Percentiles rank a stretch among this genome's conserved stretches.
Conservation (phyloP, 495 filamentous ascomycete species). For the Daldinia concentrica region DNA sequence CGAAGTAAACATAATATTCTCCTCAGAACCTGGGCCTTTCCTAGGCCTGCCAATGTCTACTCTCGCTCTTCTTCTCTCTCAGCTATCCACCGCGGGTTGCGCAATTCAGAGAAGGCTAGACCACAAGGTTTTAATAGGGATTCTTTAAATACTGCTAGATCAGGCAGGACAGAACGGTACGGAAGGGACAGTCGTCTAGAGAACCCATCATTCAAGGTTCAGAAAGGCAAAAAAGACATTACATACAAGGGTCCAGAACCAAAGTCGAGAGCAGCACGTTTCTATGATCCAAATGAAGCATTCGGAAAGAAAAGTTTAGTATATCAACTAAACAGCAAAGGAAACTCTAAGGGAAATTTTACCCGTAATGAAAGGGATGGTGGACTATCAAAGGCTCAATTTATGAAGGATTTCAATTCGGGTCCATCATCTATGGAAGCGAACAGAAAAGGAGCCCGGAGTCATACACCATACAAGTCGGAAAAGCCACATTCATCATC, state of each 20-base stretch:
- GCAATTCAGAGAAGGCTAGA: constrained; percentile 41
- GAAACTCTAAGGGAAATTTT: not conserved
- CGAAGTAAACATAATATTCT: constrained; percentile 38
- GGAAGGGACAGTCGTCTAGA: not conserved
- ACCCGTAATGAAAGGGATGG: not conserved
- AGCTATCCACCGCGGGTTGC: constrained; percentile 47
- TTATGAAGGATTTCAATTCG: constrained; percentile 33
- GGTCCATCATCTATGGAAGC: not conserved
- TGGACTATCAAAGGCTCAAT: constrained; percentile 20
- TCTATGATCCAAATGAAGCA: constrained; percentile 49
- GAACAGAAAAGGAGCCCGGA: not conserved
- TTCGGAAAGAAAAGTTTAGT: constrained; percentile 61
- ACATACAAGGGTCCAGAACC: constrained; percentile 45
- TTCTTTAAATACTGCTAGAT: constrained; percentile 19
- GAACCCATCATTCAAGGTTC: constrained; percentile 49
- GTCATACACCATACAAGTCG: too few species aligned
- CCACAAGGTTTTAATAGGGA: constrained; percentile 36
- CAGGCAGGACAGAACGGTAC: constrained; percentile 1
- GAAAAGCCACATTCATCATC: too few species aligned
- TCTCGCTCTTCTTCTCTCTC: constrained; percentile 44
- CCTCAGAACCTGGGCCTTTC: constrained; percentile 13
- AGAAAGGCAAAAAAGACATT: constrained; percentile 58
- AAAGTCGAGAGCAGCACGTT: constrained; percentile 53
- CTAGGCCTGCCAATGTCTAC: constrained; percentile 9
- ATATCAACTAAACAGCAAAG: constrained; percentile 46